Percentiles rank a stretch among this genome's conserved stretches.
Evolutionary conservation across 2,329 filamentous ascomycete genomes (phyloP).

Genomic region (Blastomyces parvus): DNA sequence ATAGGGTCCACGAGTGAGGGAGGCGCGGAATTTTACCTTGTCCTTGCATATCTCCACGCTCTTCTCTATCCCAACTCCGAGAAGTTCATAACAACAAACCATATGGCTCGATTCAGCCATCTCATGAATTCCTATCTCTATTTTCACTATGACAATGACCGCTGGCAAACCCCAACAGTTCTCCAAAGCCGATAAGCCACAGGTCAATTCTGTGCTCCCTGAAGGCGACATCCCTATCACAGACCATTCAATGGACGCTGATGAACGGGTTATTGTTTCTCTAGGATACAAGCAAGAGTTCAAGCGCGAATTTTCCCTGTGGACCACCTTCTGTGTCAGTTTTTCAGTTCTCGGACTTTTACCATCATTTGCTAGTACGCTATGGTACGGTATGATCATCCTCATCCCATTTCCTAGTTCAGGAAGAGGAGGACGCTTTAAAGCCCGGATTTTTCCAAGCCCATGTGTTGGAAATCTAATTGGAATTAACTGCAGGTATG

Average conservation of each 20-base stretch:
- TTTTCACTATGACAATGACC: conserved; percentile 3
- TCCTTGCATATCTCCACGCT: not conserved
- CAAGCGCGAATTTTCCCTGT: conserved; percentile 62
- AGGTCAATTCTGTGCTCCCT: conserved; percentile 29
- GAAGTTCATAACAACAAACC: not conserved
- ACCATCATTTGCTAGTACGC: conserved; percentile 60
- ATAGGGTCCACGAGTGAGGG: not conserved
- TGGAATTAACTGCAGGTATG: conserved; percentile 29
- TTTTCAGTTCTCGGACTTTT: conserved; percentile 64
- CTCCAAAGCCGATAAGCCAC: conserved; percentile 1
- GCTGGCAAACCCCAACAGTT: not conserved
- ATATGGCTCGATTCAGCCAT: not conserved
- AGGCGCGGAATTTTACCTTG: not conserved
- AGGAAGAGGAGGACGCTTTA: conserved; percentile 21
- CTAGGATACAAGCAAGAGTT: conserved; percentile 52
- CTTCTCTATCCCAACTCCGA: not conserved
- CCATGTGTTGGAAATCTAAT: not conserved
- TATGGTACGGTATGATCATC: conserved; percentile 55
- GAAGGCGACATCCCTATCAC: conserved; percentile 30
- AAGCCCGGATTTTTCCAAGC: conserved; percentile 7
- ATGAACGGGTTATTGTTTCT: conserved; percentile 36
- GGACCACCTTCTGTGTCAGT: conserved; percentile 64
- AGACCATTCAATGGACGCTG: conserved; percentile 29
- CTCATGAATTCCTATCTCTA: not conserved
- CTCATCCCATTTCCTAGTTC: conserved; percentile 32